Evolutionary conservation across 1,284 basidiomycete species (phyloP).

Genomic region (Heterobasidion irregulare): DNA sequence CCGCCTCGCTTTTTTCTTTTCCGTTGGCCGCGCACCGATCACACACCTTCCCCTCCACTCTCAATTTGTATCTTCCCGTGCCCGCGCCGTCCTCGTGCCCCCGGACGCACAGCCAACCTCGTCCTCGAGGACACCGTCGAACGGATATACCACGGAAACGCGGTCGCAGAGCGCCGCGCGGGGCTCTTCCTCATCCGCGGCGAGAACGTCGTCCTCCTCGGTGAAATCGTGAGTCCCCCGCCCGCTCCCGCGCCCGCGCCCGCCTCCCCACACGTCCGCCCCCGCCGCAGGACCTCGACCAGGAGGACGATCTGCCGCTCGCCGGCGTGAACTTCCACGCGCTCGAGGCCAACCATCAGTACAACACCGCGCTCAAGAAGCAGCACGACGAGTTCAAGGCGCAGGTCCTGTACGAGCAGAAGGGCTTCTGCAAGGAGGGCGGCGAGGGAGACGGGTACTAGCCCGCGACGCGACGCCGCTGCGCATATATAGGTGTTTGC

Average conservation of each 20-base stretch:
- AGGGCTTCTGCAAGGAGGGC: conserved; percentile 83
- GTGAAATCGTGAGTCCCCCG: conserved; percentile 79
- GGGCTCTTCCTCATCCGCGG: conserved; percentile 94
- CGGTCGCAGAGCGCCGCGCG: conserved; percentile 78
- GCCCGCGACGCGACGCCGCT: conserved; percentile 11
- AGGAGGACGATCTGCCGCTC: conserved; percentile 83
- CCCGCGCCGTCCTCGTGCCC: background rate
- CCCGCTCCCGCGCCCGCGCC: conserved; percentile 2
- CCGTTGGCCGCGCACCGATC: background rate
- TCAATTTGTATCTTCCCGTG: background rate
- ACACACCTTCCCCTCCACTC: background rate
- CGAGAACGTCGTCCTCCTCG: conserved; percentile 96
- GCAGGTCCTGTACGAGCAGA: conserved; percentile 66
- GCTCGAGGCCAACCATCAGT: conserved; percentile 65
- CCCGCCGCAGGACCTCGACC: conserved; percentile 74
- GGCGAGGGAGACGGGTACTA: conserved; percentile 89
- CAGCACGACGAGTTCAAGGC: conserved; percentile 65
- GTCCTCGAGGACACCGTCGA: conserved; percentile 88
- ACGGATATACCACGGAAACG: conserved; percentile 74
- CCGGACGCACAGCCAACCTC: conserved; percentile 74
- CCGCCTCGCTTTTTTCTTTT: conserved; percentile 1
- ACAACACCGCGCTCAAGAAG: conserved; percentile 64
- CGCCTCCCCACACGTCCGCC: background rate
- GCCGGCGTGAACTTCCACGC: conserved; percentile 66
- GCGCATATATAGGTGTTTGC: background rate